These are phyloP conservation scores for Colletotrichum sp. DNA, from an alignment of 2,329 filamentous ascomycete genomes.

Conservation along the genomic window DNA sequence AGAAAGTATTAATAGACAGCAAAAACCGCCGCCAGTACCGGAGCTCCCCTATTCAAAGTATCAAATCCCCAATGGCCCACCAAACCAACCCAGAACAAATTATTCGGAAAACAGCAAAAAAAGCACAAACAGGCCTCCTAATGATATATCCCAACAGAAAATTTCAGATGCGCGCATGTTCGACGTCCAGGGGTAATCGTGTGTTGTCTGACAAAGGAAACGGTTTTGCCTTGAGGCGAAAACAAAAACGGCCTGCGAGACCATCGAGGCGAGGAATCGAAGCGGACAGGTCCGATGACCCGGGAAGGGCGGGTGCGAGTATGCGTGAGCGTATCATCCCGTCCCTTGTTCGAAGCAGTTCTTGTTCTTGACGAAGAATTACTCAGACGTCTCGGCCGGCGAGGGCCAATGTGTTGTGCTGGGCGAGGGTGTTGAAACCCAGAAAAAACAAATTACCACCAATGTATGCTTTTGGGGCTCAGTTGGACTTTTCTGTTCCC, in stretches of 20 bases:
- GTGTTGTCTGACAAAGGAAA: constrained; percentile 18
- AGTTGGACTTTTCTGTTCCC: constrained; percentile 2
- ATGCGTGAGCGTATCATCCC: neutral
- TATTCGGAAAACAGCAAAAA: neutral
- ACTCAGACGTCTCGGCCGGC: neutral
- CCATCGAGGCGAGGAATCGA: neutral
- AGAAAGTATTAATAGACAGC: constrained; percentile 8
- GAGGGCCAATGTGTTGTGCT: neutral
- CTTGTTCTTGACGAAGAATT: neutral
- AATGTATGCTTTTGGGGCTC: constrained; percentile 10
- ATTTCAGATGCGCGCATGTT: neutral
- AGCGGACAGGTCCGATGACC: neutral
- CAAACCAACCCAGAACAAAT: neutral
- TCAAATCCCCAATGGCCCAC: neutral
- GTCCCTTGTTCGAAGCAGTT: neutral
- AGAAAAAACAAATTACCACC: constrained; percentile 5
- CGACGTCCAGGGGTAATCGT: constrained; percentile 5
- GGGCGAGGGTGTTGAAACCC: neutral
- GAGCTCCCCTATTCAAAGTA: neutral
- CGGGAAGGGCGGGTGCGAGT: neutral
- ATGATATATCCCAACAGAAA: neutral
- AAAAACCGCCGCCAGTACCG: neutral
- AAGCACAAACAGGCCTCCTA: neutral
- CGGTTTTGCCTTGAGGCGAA: neutral
- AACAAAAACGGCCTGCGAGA: neutral